phyloP scores from a whole-genome alignment of 2,329 filamentous ascomycete species.

The Curvularia verruculosa region DNA sequence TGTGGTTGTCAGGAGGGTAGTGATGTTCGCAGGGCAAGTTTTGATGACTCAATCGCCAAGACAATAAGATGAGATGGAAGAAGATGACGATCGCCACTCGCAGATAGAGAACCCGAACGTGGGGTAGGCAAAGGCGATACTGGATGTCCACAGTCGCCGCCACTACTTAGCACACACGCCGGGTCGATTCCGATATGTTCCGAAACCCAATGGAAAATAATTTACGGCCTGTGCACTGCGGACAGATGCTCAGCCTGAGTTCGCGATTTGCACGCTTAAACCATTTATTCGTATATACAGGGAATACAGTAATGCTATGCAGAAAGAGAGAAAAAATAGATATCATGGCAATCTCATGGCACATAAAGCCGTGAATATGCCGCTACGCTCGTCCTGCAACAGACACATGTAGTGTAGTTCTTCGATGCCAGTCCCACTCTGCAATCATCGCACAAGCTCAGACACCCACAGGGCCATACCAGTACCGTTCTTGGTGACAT shows the following conservation, averaged over 20 bases:
- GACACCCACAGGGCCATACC: slow-evolving; percentile 94
- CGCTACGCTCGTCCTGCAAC: slow-evolving; percentile 83
- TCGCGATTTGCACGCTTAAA: neutral
- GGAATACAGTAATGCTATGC: slow-evolving; percentile 3
- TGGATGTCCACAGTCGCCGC: slow-evolving; percentile 3
- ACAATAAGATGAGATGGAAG: slow-evolving; percentile 7
- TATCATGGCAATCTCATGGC: slow-evolving; percentile 56
- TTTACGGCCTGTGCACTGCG: neutral
- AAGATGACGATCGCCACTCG: slow-evolving; percentile 25
- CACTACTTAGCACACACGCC: slow-evolving; percentile 7
- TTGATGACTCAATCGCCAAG: slow-evolving; percentile 23
- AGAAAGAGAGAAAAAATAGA: neutral
- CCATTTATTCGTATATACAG: slow-evolving; percentile 1
- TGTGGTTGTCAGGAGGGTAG: slow-evolving; percentile 5
- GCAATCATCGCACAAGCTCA: slow-evolving; percentile 94
- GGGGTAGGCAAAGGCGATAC: slow-evolving; percentile 12
- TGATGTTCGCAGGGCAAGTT: slow-evolving; percentile 13
- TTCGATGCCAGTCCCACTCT: slow-evolving; percentile 92
- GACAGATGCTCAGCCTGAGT: neutral
- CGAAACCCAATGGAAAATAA: slow-evolving; percentile 1
- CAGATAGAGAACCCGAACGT: slow-evolving; percentile 16
- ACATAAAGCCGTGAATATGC: slow-evolving; percentile 94
- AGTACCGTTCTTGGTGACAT: slow-evolving; percentile 84
- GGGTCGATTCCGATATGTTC: slow-evolving; percentile 8
- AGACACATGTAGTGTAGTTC: slow-evolving; percentile 96